Evolutionary conservation across 2,329 filamentous ascomycete genomes (phyloP), one percentile per base, ranked within the genome.

Genomic region (Aquanectria penicillioides): DNA sequence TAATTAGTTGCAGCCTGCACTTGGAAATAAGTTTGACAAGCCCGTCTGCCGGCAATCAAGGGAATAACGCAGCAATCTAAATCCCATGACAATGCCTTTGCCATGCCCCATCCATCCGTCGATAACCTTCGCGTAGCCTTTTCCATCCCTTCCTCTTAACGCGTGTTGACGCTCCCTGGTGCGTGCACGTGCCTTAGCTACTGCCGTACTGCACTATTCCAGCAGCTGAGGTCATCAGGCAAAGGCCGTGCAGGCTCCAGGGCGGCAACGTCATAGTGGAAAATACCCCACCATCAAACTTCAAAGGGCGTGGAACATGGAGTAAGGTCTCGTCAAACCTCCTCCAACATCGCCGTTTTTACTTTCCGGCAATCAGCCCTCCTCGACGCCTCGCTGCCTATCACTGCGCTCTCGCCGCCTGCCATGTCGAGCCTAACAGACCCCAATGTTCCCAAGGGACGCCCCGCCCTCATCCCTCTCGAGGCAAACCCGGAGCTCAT

Each of bases 401-500:
- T 4, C 18, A 13, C 17, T 8, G 13, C n/a, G 10, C 17, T 18
- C n/a, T 18, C 12, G 12, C 11, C 31, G 20, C 15, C 51, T 41
- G 53, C 40, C 37, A 77, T 77, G 75, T 75, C 75, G 17, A 20
- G 69, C 12, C 67, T 66, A 20, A 76, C 73, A 23, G 71, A 78
- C 65, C 80, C 78, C 50, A 75, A 82, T 62, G 77, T 79, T 17
- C 65, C 72, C 20, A 60, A 71, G 29, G 64, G 69, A 51, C 72
- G 76, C 1, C 77, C 76, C 7, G 78, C 83, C 70, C 87, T 87
- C 77, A 81, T 87, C 67, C 84, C 83, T 18, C 83, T 86, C 73
- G 87, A 89, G 71, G 87, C 86, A 68, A 97, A 97, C 80, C 94
- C 95, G 0, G 88, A 92, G 77, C 88, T 97, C 26, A 95, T 98